Conservation (phyloP, 2,329 filamentous ascomycete species). For the Xylariaceae sp. region DNA sequence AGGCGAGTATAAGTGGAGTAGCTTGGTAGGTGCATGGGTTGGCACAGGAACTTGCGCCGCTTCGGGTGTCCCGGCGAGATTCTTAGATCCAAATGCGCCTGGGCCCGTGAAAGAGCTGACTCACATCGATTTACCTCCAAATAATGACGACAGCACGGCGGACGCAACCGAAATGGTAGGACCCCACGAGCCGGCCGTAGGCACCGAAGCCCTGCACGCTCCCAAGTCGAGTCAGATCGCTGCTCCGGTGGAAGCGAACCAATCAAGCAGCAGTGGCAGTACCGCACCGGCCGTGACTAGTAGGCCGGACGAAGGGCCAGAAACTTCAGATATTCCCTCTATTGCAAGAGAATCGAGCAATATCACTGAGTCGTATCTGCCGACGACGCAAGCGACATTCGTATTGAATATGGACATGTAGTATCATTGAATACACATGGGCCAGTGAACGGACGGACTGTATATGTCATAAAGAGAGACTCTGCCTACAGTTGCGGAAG, state of each 20-base stretch:
- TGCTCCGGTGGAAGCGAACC: not conserved
- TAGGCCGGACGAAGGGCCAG: not conserved
- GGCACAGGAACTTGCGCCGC: conserved; percentile 61
- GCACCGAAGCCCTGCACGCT: not conserved
- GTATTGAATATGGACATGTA: conserved; percentile 6
- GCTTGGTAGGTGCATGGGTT: conserved; percentile 74
- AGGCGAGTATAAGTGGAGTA: conserved; percentile 78
- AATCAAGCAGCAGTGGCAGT: not conserved
- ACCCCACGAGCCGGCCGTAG: not conserved
- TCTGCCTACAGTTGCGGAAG: not conserved
- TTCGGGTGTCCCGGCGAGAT: conserved; percentile 73
- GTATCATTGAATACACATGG: not conserved
- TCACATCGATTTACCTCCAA: conserved; percentile 9
- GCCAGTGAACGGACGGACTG: not conserved
- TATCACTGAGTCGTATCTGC: not conserved
- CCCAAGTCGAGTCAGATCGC: not conserved
- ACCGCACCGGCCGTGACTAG: not conserved
- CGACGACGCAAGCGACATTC: conserved; percentile 14
- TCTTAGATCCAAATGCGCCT: conserved; percentile 43
- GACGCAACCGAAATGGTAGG: conserved; percentile 3
- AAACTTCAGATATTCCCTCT: not conserved
- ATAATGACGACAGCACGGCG: conserved; percentile 5
- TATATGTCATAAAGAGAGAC: not conserved
- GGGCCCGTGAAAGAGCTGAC: conserved; percentile 26
- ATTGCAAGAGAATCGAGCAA: not conserved